Conservation (phyloP, 495 filamentous ascomycete genomes). For the Pseudoneurospora amorphoporcata region DNA sequence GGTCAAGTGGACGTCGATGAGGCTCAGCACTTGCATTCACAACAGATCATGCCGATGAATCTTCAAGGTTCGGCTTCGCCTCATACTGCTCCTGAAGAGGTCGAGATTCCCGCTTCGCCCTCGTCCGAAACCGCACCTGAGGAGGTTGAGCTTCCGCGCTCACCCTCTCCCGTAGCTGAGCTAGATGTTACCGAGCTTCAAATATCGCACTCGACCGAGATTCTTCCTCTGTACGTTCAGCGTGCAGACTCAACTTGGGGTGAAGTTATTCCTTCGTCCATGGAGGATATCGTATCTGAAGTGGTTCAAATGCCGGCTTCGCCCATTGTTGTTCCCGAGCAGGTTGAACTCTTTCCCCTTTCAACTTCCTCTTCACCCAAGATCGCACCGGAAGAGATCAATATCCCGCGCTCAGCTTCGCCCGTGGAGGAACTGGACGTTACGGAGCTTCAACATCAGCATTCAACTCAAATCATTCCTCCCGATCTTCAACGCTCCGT, state of each 20-base stretch:
- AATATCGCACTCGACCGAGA: not conserved
- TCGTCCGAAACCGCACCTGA: not conserved
- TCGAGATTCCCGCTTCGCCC: not conserved
- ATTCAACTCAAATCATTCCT: not conserved
- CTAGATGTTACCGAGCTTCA: not conserved
- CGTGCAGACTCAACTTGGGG: not conserved
- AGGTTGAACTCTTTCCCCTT: no score
- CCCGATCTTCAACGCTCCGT: not conserved
- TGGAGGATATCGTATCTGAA: not conserved
- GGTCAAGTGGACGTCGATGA: not conserved
- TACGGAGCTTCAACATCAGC: not conserved
- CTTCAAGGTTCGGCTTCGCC: not conserved
- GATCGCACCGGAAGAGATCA: not conserved
- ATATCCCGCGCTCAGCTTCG: not conserved
- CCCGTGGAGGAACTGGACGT: not conserved
- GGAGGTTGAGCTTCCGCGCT: not conserved
- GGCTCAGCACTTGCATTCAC: not conserved
- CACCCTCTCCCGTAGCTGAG: not conserved
- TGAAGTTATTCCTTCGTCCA: not conserved
- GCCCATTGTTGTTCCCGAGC: no score
- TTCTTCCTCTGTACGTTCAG: not conserved
- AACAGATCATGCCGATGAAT: not conserved
- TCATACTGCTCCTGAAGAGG: not conserved
- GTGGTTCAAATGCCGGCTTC: not conserved
- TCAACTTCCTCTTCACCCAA: not conserved